Evolutionary conservation across 2,329 filamentous ascomycete genomes (phyloP), one percentile per base, ranked within the genome.

Genomic region (Dactylella cylindrospora): DNA sequence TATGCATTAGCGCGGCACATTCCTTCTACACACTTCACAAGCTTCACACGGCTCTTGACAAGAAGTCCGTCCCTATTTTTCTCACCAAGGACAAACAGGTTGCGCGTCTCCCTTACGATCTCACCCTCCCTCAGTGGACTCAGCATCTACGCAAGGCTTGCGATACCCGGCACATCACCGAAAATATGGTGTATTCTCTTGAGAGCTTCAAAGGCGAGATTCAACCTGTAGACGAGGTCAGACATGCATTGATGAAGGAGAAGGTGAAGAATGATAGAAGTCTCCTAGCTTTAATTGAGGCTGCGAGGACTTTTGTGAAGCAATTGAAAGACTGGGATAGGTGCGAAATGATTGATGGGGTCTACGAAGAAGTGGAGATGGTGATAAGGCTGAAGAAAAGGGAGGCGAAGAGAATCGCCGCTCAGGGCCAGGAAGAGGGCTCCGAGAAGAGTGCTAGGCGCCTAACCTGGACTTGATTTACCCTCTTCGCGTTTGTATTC

Each of bases 201-300:
- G 66, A 66, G n/a, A 65, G 60, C n/a, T 68, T 68, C 41, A 68
- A 68, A 35, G 65, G 67, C 10, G 67, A 68, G 41, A 68, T 67
- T 45, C 65, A 65, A 33, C 66, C 67, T 3, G 67, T 68, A 3
- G 67, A 68, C 39, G 67, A 68, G 36, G 55, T 68, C 23, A 50
- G 64, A 10, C 67, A 68, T 35, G 66, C 67, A 1, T 61, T 66
- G 15, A 50, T 52, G 38, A 68, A 68, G 22, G 46, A 64, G 19
- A 68, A 68, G 28, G 49, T 65, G 7, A 68, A 68, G 44, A 61
- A 55, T 8, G 67, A 68, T 28, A 61, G 67, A 23, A 66, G 64
- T 17, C 47, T 68, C 17, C 35, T 68, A 13, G 67, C 67, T 23
- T 23, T 68, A 28, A 66, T 68, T 10, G 66, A 68, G 28, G 62